Base-by-base conservation (phyloP, 768 basidiomycete genomes). In the Dentipellis sp. region DNA sequence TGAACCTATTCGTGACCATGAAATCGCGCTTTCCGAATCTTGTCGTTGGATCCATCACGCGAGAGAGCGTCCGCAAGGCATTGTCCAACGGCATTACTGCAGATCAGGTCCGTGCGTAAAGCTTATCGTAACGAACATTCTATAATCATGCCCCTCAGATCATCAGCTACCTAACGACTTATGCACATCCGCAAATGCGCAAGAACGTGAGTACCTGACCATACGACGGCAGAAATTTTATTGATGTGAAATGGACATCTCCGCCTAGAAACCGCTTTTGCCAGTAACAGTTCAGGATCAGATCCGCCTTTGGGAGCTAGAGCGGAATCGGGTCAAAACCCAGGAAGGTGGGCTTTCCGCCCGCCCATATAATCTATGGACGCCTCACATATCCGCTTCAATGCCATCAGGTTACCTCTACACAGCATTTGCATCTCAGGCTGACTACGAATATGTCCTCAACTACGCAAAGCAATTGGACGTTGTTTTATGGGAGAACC, bases 101-200 rank as follows among this genome's bases (percentile, higher is more conserved):
- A 54, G 89, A 93, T 65, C 97, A 98, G 80, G 94, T 91, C 64
- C 53, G 76, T 38, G 34, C n/a, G n/a, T 45, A 29, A 29, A 29
- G 29, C 3, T 3, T 29, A 29, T 29, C 6, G n/a, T n/a, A n/a
- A n/a, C n/a, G n/a, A n/a, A n/a, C n/a, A n/a, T n/a, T n/a, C n/a
- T n/a, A n/a, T 29, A 29, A 40, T 55, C 51, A 58, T 55, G 37
- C 49, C 19, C 19, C 37, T 37, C 65, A 98, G 93, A 97, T 98
- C 68, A 94, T 99, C 68, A 88, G 86, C 67, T 98, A 98, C 70
- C 78, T 99, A 42, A 82, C 86, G 22, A 87, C 88, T 47, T 94
- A 98, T 71, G 97, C 95, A 1, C 97, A 98, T 69, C 91, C 94
- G 23, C 95, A 97, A 72, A 98, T 99, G 97, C 83, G 89, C 67